Evolutionary conservation across 1,139 yeast genomes (phyloP), one percentile per base, ranked within the genome.

Genomic region (Pichia sp.): DNA sequence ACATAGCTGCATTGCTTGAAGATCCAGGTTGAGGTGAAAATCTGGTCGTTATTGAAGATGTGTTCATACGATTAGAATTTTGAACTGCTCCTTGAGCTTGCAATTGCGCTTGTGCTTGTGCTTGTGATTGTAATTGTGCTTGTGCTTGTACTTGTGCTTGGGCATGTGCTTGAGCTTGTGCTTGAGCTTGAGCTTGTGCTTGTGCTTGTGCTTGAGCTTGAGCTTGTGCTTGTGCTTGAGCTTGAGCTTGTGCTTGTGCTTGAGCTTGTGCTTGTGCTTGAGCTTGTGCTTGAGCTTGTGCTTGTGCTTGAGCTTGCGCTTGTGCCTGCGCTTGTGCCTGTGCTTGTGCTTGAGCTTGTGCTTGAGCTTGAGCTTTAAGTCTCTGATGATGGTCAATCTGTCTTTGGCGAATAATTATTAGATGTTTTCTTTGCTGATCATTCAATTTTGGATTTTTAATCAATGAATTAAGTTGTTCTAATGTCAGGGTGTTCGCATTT

Each of bases 11-110:
- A 7, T 38, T 30, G 3, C 36, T 27, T 6, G 50, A 47, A 2
- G 50, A 45, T 2, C 62, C 62, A 3, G 60, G 56, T 37, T 58
- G 62, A 6, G 62, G 62, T 8, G 62, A 56, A 39, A 58, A 58
- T 41, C 62, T 48, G 2, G 62, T 58, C 3, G 61, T 53, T 4
- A 58, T 53, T 3, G 59, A 58, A 39, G 51, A 61, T 46, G 57
- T 57, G 59, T 38, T 62, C 50, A 47, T 60, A 55, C 52, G 65
- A 64, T 49, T 36, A 35, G 22, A 33, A 32, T 33, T 41, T 41
- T 35, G 34, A 29, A 36, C 4, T 34, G 20, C 26, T 30, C 24
- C 30, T 31, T 24, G 30, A 20, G 35, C 41, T 27, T 41, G 48
- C 33, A n/a, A 35, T 38, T 35, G 48, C 24, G 30, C 30, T 34